Evolutionary conservation across 768 basidiomycete genomes (phyloP), one percentile per base, ranked within the genome.

Genomic region (Steccherinum ochraceum): DNA sequence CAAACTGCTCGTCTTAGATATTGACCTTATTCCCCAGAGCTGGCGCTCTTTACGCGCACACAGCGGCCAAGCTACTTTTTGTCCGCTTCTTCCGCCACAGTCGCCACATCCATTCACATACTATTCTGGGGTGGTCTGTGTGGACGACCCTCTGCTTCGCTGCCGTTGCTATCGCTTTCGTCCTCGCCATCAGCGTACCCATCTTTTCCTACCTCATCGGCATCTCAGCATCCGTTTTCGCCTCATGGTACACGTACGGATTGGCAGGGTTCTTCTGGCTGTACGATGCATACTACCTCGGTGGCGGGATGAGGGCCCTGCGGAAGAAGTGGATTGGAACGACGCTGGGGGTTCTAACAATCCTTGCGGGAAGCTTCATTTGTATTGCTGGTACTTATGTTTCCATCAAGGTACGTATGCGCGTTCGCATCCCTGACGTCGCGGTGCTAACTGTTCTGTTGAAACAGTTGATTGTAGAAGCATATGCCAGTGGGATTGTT

Each of bases 171-270:
- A 55, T 72, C 24, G 74, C 76, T 0, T 77, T 76, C 58, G 57
- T 79, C 19, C 62, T 80, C 45, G 75, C 75, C 26, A 67, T 72
- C 40, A 69, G 75, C 2, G 77, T 81, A 4, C 78, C 79, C 2
- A 78, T 80, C 30, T 79, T 80, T 56, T 78, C 76, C 19, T 72
- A 77, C 55, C 62, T 80, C 30, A 76, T 77, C 25, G 75, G 78
- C 12, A 74, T 80, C 52, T 62, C 76, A 12, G 78, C 78, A 7
- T 67, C 77, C 16, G 64, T 80, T 19, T 80, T 81, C 53, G 78
- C 79, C 5, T 70, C 75, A n/a, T 80, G 79, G 77, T 81, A 76
- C 57, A 79, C 79, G 12, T 78, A 79, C 54, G 77, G 78, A 23
- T 51, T 75, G 5, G 75, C 76, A 10, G 76, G 78, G 2, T 76